A percentile compares a stretch with the other conserved stretches of the same genome.
These are phyloP conservation scores for Saccharomyces hybrid DNA, from an alignment of 1,139 yeast genomes.

Conservation along the genomic window DNA sequence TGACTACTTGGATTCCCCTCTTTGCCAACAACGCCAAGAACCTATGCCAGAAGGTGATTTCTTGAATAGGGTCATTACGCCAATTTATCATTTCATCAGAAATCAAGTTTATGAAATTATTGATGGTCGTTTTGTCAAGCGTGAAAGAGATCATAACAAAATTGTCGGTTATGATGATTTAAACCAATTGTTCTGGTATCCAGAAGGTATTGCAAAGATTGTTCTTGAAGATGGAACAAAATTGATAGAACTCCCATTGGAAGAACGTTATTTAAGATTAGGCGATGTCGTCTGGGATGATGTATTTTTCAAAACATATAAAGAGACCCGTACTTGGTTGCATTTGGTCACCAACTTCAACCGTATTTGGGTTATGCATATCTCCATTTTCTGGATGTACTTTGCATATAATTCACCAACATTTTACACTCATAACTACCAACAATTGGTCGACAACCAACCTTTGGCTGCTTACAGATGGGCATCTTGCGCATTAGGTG, in stretches of 20 bases:
- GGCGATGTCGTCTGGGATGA: slow-evolving; percentile 91
- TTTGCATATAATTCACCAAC: slow-evolving; percentile 89
- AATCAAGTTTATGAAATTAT: slow-evolving; percentile 91
- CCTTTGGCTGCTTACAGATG: slow-evolving; percentile 85
- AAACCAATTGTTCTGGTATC: slow-evolving; percentile 98
- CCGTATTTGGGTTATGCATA: slow-evolving; percentile 96
- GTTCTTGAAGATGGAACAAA: slow-evolving; percentile 86
- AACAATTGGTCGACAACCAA: slow-evolving; percentile 72
- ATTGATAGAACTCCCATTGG: slow-evolving; percentile 80
- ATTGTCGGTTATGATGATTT: slow-evolving; percentile 97
- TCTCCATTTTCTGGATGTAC: slow-evolving; percentile 89
- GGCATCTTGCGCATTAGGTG: slow-evolving; percentile 92
- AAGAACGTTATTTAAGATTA: slow-evolving; percentile 79
- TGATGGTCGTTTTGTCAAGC: slow-evolving; percentile 93
- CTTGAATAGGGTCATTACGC: slow-evolving; percentile 85
- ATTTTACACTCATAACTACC: slow-evolving; percentile 77
- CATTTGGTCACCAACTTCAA: slow-evolving; percentile 91
- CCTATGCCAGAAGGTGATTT: slow-evolving; percentile 96
- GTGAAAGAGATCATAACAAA: slow-evolving; percentile 93
- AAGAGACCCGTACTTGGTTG: slow-evolving; percentile 97
- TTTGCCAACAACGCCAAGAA: slow-evolving; percentile 82
- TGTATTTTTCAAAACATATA: slow-evolving; percentile 93
- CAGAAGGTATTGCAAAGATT: slow-evolving; percentile 95
- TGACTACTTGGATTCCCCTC: slow-evolving; percentile 81
- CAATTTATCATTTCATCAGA: slow-evolving; percentile 82